These are phyloP conservation scores for Fraxinus velutina DNA, from an alignment of 305 asterid genomes.

Conservation along the genomic window DNA sequence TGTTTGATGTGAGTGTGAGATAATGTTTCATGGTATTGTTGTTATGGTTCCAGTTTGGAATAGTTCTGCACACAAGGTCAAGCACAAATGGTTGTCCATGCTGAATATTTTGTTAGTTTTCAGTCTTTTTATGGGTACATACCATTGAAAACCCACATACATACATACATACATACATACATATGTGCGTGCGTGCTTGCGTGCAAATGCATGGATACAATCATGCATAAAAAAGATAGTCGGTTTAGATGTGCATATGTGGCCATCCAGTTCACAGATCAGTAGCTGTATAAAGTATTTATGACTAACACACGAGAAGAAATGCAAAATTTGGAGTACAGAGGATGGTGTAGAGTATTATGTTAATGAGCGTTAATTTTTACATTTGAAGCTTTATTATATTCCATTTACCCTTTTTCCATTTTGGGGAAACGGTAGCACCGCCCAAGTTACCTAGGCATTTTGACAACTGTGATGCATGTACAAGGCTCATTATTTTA, in stretches of 20 bases:
- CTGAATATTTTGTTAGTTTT: slow-evolving; percentile 1
- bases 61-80: neutral
- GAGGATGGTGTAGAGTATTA: neutral
- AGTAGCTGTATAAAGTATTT: neutral
- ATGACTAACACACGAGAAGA: neutral
- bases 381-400: neutral
- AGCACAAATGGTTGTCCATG: neutral
- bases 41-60: neutral
- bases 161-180: no score
- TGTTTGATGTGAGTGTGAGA: slow-evolving; percentile 6
- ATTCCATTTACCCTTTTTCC: neutral
- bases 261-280: neutral
- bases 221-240: neutral
- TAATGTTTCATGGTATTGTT: neutral
- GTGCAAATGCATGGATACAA: neutral
- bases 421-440: neutral
- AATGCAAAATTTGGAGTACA: neutral
- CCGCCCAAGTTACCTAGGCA: slow-evolving; percentile 15
- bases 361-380: neutral
- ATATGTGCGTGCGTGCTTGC: neutral
- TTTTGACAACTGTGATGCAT: slow-evolving; percentile 14
- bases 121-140: neutral
- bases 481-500: neutral
- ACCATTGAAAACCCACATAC: neutral
- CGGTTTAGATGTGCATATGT: neutral